Evolutionary conservation across 768 basidiomycete genomes (phyloP).

Genomic region (Mycena venus): DNA sequence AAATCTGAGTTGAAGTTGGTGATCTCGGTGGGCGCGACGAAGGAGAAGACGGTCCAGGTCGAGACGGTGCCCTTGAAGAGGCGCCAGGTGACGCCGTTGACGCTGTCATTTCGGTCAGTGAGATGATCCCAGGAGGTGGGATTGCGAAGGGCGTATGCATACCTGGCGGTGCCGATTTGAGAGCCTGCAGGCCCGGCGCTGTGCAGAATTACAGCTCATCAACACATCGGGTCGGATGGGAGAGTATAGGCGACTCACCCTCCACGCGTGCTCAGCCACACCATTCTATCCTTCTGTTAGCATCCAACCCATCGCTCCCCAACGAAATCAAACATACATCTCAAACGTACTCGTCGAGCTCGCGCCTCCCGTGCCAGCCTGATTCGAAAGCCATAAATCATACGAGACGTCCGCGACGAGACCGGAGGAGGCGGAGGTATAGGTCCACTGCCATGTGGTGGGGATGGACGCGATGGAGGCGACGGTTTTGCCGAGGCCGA

Average conservation of each 20-base stretch:
- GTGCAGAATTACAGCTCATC: not conserved
- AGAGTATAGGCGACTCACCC: too few species aligned
- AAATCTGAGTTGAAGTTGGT: slow-evolving; percentile 51
- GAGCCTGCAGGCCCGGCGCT: slow-evolving; percentile 51
- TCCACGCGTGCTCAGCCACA: slow-evolving; percentile 51
- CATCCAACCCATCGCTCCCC: not conserved
- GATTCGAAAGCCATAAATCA: slow-evolving; percentile 50
- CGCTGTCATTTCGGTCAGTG: slow-evolving; percentile 12
- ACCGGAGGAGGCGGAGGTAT: slow-evolving; percentile 44
- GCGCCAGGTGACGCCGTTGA: slow-evolving; percentile 46
- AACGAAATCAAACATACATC: slow-evolving; percentile 35
- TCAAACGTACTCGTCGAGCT: slow-evolving; percentile 47
- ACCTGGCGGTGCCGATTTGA: slow-evolving; percentile 44
- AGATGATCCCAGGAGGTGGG: too few species aligned
- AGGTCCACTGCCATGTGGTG: slow-evolving; percentile 48
- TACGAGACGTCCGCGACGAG: slow-evolving; percentile 53
- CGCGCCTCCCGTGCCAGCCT: slow-evolving; percentile 42
- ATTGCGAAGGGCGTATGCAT: too few species aligned
- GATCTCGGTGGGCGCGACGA: slow-evolving; percentile 50
- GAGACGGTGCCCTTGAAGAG: slow-evolving; percentile 49
- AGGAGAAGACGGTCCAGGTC: slow-evolving; percentile 51
- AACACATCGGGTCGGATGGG: not conserved
- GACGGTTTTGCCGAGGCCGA: slow-evolving; percentile 40
- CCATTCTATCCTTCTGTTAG: slow-evolving; percentile 39
- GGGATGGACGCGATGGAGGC: slow-evolving; percentile 47